Conservation (phyloP, 495 filamentous ascomycete genomes). For the Daldinia concentrica region DNA sequence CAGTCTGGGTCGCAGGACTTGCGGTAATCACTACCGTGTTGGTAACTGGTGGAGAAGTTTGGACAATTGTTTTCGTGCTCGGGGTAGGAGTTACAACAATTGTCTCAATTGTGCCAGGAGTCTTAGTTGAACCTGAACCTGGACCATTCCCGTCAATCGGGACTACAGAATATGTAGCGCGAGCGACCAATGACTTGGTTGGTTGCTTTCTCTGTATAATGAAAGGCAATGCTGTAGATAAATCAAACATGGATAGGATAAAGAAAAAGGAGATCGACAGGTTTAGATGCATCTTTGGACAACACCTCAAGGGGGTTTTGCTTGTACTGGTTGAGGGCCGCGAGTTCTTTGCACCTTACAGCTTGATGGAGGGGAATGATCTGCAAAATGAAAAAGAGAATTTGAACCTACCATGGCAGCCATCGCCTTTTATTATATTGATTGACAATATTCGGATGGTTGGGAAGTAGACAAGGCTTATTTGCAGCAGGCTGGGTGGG, state of each 20-base stretch:
- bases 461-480: slow-evolving; percentile 30
- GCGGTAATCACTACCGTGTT: slow-evolving; percentile 45
- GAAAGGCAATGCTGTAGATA: slow-evolving; percentile 44
- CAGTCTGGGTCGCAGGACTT: slow-evolving; percentile 40
- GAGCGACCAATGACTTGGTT: slow-evolving; percentile 25
- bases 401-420: slow-evolving; percentile 19
- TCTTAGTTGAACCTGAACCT: slow-evolving; percentile 30
- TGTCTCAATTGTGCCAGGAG: slow-evolving; percentile 34
- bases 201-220: slow-evolving; percentile 22
- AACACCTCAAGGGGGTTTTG: slow-evolving; percentile 31
- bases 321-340: slow-evolving; percentile 36
- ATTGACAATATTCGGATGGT: slow-evolving; percentile 43
- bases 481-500: too few relatives aligned
- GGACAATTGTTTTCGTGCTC: slow-evolving; percentile 38
- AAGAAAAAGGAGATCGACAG: slow-evolving; percentile 34
- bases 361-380: slow-evolving; percentile 32
- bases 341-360: slow-evolving; percentile 31
- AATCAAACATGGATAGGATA: slow-evolving; percentile 15
- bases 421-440: slow-evolving; percentile 36
- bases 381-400: slow-evolving; percentile 25
- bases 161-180: slow-evolving; percentile 51
- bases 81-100: slow-evolving; percentile 37
- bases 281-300: slow-evolving; percentile 43
- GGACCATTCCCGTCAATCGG: slow-evolving; percentile 47
- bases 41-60: slow-evolving; percentile 43